These are phyloP conservation scores for Hypoxylon intermedium DNA, from an alignment of 495 filamentous ascomycete genomes.

Conservation along the genomic window DNA sequence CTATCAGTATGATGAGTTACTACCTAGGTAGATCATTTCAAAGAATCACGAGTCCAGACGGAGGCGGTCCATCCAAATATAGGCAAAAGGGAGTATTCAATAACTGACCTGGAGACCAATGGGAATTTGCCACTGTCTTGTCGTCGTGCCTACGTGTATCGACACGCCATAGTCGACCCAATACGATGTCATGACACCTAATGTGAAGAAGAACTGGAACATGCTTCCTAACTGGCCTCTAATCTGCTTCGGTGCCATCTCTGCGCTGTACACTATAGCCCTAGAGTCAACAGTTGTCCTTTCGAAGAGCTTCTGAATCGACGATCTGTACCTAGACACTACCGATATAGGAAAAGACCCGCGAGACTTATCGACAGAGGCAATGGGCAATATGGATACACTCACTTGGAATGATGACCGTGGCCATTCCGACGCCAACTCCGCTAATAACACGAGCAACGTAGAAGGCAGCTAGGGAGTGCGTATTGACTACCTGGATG, in stretches of 20 bases:
- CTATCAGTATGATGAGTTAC: not conserved
- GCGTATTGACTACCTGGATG: constrained; percentile 51
- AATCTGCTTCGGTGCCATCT: constrained; percentile 61
- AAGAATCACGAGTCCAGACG: too few species aligned
- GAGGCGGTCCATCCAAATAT: too few species aligned
- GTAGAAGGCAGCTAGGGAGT: constrained; percentile 56
- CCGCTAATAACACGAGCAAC: constrained; percentile 56
- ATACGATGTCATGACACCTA: constrained; percentile 57
- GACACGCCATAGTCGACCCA: constrained; percentile 59
- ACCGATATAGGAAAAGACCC: too few species aligned
- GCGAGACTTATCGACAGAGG: too few species aligned
- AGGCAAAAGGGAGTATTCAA: not conserved
- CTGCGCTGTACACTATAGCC: constrained; percentile 52
- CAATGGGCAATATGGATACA: not conserved
- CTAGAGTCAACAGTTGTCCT: not conserved
- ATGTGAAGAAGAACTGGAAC: constrained; percentile 57
- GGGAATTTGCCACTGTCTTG: constrained; percentile 58
- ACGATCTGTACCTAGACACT: not conserved
- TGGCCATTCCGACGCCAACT: constrained; percentile 58
- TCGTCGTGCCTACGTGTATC: constrained; percentile 39
- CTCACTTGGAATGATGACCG: constrained; percentile 58
- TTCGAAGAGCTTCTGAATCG: not conserved
- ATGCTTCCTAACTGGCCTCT: constrained; percentile 53
- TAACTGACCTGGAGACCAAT: constrained; percentile 50
- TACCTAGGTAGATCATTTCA: too few species aligned